These are phyloP conservation scores for Nemania serpens DNA, from an alignment of 2,329 filamentous ascomycete species.

Conservation along the genomic window DNA sequence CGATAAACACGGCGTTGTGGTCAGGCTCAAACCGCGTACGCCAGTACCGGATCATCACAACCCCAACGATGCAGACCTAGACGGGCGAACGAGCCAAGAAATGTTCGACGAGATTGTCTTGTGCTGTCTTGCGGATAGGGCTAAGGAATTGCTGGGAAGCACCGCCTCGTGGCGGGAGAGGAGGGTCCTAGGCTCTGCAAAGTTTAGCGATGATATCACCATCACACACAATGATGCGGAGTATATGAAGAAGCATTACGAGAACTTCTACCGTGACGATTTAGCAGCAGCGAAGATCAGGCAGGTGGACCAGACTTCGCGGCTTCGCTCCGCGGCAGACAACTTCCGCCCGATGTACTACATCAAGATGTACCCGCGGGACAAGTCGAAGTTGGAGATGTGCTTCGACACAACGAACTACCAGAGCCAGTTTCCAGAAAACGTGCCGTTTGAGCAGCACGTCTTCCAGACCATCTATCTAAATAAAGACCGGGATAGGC, in stretches of 20 bases:
- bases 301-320: slow-evolving; percentile 48
- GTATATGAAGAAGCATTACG: slow-evolving; percentile 72
- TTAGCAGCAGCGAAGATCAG: slow-evolving; percentile 45
- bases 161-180: slow-evolving; percentile 65
- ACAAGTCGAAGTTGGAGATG: slow-evolving; percentile 59
- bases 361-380: slow-evolving; percentile 58
- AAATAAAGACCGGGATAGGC: slow-evolving; percentile 58
- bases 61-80: slow-evolving; percentile 36
- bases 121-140: slow-evolving; percentile 67
- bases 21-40: slow-evolving; percentile 49
- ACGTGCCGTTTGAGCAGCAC: slow-evolving; percentile 45
- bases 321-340: slow-evolving; percentile 49
- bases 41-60: slow-evolving; percentile 40
- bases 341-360: slow-evolving; percentile 59
- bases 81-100: slow-evolving; percentile 54
- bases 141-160: slow-evolving; percentile 62
- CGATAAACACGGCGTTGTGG: slow-evolving; percentile 54
- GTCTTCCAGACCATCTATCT: slow-evolving; percentile 58
- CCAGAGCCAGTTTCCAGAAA: slow-evolving; percentile 63
- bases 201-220: slow-evolving; percentile 72
- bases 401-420: slow-evolving; percentile 60
- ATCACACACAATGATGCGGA: slow-evolving; percentile 68
- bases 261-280: slow-evolving; percentile 59
- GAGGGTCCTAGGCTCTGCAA: slow-evolving; percentile 71
- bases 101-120: slow-evolving; percentile 69